These are phyloP conservation scores for Suillus discolor DNA, from an alignment of 768 basidiomycete species.

Conservation along the genomic window DNA sequence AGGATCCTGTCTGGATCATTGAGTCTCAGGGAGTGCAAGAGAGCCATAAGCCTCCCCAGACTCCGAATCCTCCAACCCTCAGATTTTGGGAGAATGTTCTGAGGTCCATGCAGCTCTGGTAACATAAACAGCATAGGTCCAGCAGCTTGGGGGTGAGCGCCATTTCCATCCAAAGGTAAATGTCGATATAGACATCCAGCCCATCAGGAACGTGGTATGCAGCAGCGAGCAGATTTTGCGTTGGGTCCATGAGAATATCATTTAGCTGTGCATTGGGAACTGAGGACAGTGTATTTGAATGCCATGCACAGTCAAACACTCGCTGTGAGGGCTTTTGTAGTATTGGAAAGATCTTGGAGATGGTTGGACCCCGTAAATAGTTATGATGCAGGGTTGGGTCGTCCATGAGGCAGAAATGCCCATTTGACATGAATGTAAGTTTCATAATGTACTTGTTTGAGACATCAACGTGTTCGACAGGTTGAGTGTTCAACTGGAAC, in stretches of 20 bases:
- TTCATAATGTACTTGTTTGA: not conserved
- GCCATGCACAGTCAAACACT: no score
- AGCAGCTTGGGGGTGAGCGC: not conserved
- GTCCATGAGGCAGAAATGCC: not conserved
- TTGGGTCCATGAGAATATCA: not conserved
- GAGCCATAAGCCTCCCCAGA: no score
- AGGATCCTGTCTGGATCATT: no score
- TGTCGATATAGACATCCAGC: not conserved
- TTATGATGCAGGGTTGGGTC: not conserved
- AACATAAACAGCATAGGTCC: not conserved
- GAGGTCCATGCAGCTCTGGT: no score
- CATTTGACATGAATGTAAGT: not conserved
- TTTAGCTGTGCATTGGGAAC: not conserved
- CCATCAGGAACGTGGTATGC: not conserved
- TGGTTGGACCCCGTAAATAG: not conserved
- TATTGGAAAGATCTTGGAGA: not conserved
- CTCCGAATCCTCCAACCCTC: no score
- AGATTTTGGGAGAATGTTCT: no score
- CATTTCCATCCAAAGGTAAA: not conserved
- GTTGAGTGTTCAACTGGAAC: not conserved
- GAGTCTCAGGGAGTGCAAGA: no score
- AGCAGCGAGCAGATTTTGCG: not conserved
- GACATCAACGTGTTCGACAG: not conserved
- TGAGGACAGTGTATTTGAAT: not conserved
- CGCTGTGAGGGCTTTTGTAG: not conserved